Base-by-base conservation (phyloP, 805 yeast genomes). In the Starmerella floricola region DNA sequence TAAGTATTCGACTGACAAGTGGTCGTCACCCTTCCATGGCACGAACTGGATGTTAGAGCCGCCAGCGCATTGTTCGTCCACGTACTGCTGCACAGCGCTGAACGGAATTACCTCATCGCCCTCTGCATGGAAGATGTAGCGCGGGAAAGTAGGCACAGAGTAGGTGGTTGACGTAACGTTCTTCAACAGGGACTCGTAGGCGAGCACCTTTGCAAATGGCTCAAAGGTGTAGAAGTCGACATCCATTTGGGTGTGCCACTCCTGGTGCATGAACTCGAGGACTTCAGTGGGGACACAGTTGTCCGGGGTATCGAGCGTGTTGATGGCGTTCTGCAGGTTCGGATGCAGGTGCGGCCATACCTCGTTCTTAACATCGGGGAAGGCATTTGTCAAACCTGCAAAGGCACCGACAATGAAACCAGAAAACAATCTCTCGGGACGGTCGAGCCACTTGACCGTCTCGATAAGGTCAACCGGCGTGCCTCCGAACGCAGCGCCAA, bases 361-460 rank as follows among this genome's bases (percentile, higher is more conserved):
- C 15, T 21, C 33, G 16, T 46, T 43, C 17, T 34, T 26, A 19
- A 32, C 26, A 11, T 42, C 47, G 4, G 55, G 51, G 35, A 53
- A 54, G 27, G 52, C 55, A 17, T 34, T 29, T n/a, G 50, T 46
- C 10, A 55, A 37, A 17, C 59, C 59, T 23, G 43, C 31, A 15
- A 54, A 26, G 3, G 56, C 58, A 12, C 51, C 51, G 15, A 55
- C 46, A 10, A 51, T 40, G 34, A 53, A 55, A 8, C 58, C 59
- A 12, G 57, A 44, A 33, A 34, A 47, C 5, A 44, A 15, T 4
- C 41, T 39, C 2, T 34, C 41, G 1, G 17, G 17, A 8, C 27
- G 27, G 36, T 53, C 49, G 31, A 49, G 44, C 8, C 11, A 31
- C n/a, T 36, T 27, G 18, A 51, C 44, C n/a, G 41, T 37, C 6